A percentile compares a stretch with the other conserved stretches of the same genome.
Conservation (phyloP, 768 basidiomycete genomes). For the Lactifluus hygrophoroides region DNA sequence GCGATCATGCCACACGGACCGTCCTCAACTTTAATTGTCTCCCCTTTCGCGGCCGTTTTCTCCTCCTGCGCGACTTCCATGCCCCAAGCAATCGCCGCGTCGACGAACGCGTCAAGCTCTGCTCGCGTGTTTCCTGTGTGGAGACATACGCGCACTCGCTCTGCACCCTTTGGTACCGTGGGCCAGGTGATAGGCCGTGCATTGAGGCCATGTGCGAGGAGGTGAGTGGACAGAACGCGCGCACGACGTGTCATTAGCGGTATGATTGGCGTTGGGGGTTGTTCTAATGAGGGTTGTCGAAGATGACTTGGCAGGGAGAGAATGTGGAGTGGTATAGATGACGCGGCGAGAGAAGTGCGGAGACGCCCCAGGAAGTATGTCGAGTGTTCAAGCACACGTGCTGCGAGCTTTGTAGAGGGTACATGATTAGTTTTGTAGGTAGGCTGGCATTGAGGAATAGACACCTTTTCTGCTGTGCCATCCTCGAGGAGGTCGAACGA, state of each 20-base stretch:
- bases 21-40: neutral
- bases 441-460: constrained; percentile 7
- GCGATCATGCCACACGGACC: neutral
- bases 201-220: constrained; percentile 45
- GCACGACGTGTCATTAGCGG: constrained; percentile 75
- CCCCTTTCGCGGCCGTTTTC: neutral
- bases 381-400: constrained; percentile 38
- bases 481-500: constrained; percentile 73
- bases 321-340: constrained; percentile 29
- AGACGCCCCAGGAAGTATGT: constrained; percentile 31
- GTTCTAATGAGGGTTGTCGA: constrained; percentile 20
- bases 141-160: constrained; percentile 83
- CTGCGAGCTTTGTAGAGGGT: constrained; percentile 26
- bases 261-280: constrained; percentile 65
- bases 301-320: constrained; percentile 25
- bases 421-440: constrained; percentile 26
- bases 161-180: constrained; percentile 80
- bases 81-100: constrained; percentile 44
- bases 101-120: constrained; percentile 53
- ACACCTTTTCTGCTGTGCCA: constrained; percentile 54
- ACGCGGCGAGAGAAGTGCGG: constrained; percentile 21
- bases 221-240: constrained; percentile 63
- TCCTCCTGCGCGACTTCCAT: neutral
- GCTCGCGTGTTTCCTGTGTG: constrained; percentile 63
- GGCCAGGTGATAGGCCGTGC: constrained; percentile 79